A percentile compares a stretch with the other conserved stretches of the same genome.
phyloP scores from a whole-genome alignment of 1,284 basidiomycete species.

The Uromyces viciae-fabae region DNA sequence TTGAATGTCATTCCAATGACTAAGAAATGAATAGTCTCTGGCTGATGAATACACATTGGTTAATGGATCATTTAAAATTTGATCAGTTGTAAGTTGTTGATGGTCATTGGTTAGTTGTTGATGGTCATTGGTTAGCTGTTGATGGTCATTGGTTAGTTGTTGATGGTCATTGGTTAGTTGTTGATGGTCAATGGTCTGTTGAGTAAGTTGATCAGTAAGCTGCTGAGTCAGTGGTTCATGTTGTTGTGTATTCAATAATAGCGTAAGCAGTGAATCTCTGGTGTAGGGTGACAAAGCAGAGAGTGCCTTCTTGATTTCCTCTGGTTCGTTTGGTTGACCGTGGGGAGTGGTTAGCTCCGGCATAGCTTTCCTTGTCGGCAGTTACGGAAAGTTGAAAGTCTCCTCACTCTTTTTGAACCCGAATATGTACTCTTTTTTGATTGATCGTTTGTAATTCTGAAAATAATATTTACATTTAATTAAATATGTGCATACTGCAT shows the following conservation, averaged over 20 bases:
- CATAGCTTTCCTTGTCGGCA: too few relatives aligned
- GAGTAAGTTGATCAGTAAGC: background rate
- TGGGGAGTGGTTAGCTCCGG: slow-evolving; percentile 11
- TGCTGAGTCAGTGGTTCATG: background rate
- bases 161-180: background rate
- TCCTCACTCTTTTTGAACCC: too few relatives aligned
- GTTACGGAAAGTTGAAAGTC: too few relatives aligned
- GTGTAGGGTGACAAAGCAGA: slow-evolving; percentile 13
- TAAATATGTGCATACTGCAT: too few relatives aligned
- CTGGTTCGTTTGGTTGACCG: background rate
- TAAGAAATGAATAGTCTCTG: background rate
- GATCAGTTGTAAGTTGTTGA: background rate
- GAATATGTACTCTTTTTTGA: too few relatives aligned
- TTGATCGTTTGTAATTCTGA: too few relatives aligned
- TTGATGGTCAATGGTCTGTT: background rate
- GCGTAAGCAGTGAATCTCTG: background rate
- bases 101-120: background rate
- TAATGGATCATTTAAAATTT: background rate
- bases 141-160: background rate
- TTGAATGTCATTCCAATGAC: slow-evolving; percentile 10
- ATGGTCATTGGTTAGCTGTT: background rate
- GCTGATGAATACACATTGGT: background rate
- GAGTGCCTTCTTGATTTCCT: slow-evolving; percentile 23
- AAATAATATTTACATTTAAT: too few relatives aligned
- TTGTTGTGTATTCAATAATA: background rate